Evolutionary conservation across 2,329 filamentous ascomycete species (phyloP), one percentile per base, ranked within the genome.

Genomic region (Sordariomycetes sp.): DNA sequence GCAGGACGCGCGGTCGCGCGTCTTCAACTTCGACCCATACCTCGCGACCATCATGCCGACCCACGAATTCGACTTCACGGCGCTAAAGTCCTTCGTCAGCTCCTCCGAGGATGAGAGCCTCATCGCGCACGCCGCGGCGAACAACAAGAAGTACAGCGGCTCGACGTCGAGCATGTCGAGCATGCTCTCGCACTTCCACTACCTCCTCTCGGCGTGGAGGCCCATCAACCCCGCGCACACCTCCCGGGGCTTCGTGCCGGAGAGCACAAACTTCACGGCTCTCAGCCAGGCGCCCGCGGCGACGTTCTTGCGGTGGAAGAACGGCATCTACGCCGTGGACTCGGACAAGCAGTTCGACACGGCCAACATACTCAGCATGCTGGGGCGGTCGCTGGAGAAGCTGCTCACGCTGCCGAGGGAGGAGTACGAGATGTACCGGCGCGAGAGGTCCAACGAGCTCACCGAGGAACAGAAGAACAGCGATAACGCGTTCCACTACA

Each of bases 21-120:
- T 97, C 7, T 99, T 84, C 77, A 99, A 99, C 68, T 99, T 99
- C 65, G 92, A 99, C 66, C 94, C 95, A 0, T 96, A 96, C 65
- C 78, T 99, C 22, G 83, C 90, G 60, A 84, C 84, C 56, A 95
- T 99, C 64, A 97, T 97, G 90, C 91, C 94, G 1, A 85, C 94
- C 17, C 76, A 81, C 2, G 89, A 99, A 66, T 99, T 99, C 65
- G 89, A 99, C 66, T 99, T 95, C 69, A 80, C 88, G 59, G 85
- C 90, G 3, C 71, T 99, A 57, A 89, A 88, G 68, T 79, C 85
- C 61, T 99, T 96, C 69, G 84, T 96, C 62, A 96, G 91, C 0
- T 96, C 94, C 0, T 97, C 92, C 10, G 85, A 88, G 67, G 94
- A 99, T 66, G 70, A 73, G 6, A 82, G 77, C 4, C 76, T 99